Evolutionary conservation across 129 eudicot genomes (phyloP), one percentile per base, ranked within the genome.

Genomic region (Rutidosis leptorrhynchoides): DNA sequence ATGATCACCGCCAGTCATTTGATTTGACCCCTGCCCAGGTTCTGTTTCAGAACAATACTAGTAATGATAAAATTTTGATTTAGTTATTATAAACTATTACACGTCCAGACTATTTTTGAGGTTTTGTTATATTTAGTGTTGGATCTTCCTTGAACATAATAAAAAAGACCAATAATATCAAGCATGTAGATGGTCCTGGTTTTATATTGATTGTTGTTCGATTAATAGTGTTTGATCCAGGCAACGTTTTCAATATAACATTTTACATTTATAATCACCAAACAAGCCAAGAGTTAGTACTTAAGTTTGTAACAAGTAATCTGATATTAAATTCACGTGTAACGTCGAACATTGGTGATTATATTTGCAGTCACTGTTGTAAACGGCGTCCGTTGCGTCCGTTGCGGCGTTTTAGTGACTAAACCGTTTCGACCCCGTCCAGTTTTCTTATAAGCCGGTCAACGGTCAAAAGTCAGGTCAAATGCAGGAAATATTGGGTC

Each of bases 11-110:
- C 33, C 86, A 77, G 33, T 89, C 99, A 51, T 89, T 93, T 80
- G 99, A 93, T 77, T 75, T 93, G 79, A 86, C 95, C 19, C 87
- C 96, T 78, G 79, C 78, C 21, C 95, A 88, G 99, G 99, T 93
- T 69, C 17, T 65, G 49, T 61, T 53, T 71, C 35, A 60, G 57
- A 48, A 58, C 58, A 59, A 26, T 17, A 58, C 0, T 17, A n/a
- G 23, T 66, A 22, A 23, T 28, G 6, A 56, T 3, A 40, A 40
- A 10, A 21, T 48, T 59, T 35, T 32, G 20, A 24, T 59, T 49
- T 67, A 19, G 59, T 59, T 67, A 20, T 51, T 33, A 46, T 46
- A 14, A 46, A 17, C 37, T 27, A 59, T 29, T 74, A 30, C 37
- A 27, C 58, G 17, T 64, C 26, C 55, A 37, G 32, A 7, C 48